Percentiles rank a stretch among this genome's conserved stretches.
These are phyloP conservation scores for Tylopilus sp. DNA, from an alignment of 768 basidiomycete species.

Conservation along the genomic window DNA sequence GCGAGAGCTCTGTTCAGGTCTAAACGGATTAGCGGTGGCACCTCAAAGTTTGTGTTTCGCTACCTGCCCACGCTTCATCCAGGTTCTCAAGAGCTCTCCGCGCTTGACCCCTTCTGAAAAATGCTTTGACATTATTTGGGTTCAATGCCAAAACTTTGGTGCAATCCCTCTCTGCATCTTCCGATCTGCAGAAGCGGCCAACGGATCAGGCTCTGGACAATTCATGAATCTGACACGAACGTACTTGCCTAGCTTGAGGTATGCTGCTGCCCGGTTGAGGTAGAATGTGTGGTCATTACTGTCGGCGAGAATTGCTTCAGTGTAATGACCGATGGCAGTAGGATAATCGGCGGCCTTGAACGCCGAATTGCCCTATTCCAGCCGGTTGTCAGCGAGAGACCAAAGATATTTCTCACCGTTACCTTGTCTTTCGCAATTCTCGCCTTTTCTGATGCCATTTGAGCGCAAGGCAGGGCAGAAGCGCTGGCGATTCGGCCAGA, in stretches of 20 bases:
- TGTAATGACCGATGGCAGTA: slow-evolving; percentile 82
- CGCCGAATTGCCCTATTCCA: slow-evolving; percentile 72
- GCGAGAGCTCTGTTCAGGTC: slow-evolving; percentile 59
- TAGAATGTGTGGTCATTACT: slow-evolving; percentile 69
- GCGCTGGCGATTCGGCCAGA: slow-evolving; percentile 10
- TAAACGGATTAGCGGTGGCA: slow-evolving; percentile 27
- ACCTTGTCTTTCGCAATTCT: slow-evolving; percentile 34
- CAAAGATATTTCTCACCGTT: background rate
- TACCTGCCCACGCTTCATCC: slow-evolving; percentile 59
- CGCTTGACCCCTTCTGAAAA: slow-evolving; percentile 79
- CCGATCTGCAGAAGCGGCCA: slow-evolving; percentile 49
- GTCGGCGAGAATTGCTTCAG: slow-evolving; percentile 73
- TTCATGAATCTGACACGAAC: slow-evolving; percentile 36
- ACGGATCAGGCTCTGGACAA: slow-evolving; percentile 1
- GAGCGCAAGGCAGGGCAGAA: background rate
- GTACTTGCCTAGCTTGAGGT: slow-evolving; percentile 93
- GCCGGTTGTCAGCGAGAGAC: background rate
- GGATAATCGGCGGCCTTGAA: slow-evolving; percentile 82
- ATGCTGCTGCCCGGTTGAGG: slow-evolving; percentile 87
- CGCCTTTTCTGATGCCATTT: slow-evolving; percentile 36
- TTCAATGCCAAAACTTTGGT: slow-evolving; percentile 56
- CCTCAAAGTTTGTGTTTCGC: background rate
- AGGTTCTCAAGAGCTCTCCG: slow-evolving; percentile 51
- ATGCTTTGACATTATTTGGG: slow-evolving; percentile 67
- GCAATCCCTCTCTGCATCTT: slow-evolving; percentile 83